These are phyloP conservation scores for Gypsophila paniculata DNA, from an alignment of 179 eudicot species.

Conservation along the genomic window DNA sequence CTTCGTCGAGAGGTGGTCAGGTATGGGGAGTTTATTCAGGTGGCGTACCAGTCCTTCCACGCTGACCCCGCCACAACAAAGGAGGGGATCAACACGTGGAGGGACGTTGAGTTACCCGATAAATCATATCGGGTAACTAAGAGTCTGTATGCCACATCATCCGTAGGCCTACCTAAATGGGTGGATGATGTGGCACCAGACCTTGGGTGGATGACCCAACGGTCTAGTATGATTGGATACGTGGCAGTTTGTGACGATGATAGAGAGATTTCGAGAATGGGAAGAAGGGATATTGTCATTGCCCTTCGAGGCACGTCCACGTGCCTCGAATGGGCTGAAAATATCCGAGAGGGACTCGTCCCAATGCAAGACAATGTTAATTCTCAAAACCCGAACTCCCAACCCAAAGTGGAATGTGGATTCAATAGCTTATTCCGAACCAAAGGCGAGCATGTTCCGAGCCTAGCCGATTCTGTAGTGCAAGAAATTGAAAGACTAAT, in stretches of 20 bases:
- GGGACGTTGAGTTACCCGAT: slow-evolving; percentile 33
- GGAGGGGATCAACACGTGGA: slow-evolving; percentile 21
- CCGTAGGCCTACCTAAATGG: slow-evolving; percentile 44
- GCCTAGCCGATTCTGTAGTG: slow-evolving; percentile 64
- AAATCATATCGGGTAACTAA: slow-evolving; percentile 38
- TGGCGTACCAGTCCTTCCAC: slow-evolving; percentile 53
- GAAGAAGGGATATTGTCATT: slow-evolving; percentile 80
- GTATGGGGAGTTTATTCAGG: slow-evolving; percentile 45
- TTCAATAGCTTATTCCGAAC: slow-evolving; percentile 63
- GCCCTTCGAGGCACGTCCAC: slow-evolving; percentile 93
- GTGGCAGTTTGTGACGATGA: slow-evolving; percentile 72
- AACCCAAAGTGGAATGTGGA: slow-evolving; percentile 72
- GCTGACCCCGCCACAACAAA: slow-evolving; percentile 59
- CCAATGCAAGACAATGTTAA: slow-evolving; percentile 34
- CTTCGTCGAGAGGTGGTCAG: slow-evolving; percentile 50
- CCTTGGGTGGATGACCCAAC: slow-evolving; percentile 57
- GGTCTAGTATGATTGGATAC: slow-evolving; percentile 78
- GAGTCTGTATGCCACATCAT: slow-evolving; percentile 39
- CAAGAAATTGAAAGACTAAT: slow-evolving; percentile 51
- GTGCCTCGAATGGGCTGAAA: slow-evolving; percentile 89
- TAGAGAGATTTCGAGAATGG: slow-evolving; percentile 78
- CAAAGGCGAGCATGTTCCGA: slow-evolving; percentile 46
- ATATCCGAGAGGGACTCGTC: slow-evolving; percentile 34
- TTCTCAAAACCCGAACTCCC: slow-evolving; percentile 3
- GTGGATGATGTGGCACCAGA: slow-evolving; percentile 57